These are phyloP conservation scores for Vigna hirtella DNA, from an alignment of 306 rosid genomes.

Conservation along the genomic window DNA sequence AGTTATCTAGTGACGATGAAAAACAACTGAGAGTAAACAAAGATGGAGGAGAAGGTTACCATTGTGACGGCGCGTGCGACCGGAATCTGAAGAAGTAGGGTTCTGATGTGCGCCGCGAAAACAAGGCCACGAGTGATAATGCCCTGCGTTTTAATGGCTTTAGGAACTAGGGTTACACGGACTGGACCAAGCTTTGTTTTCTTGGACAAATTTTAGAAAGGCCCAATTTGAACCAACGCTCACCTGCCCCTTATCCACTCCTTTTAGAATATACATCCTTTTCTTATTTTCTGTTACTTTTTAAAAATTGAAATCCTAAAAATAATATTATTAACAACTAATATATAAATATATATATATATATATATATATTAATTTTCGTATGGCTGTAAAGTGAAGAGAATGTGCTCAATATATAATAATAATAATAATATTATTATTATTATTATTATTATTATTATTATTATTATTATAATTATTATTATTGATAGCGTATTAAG, in stretches of 20 bases:
- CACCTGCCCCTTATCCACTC: neutral
- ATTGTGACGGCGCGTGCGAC: slow-evolving; percentile 42
- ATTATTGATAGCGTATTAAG: no score
- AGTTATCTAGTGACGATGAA: neutral
- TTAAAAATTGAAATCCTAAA: neutral
- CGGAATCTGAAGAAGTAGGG: slow-evolving; percentile 22
- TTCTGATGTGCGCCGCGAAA: slow-evolving; percentile 40
- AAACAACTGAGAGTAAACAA: neutral
- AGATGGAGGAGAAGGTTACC: slow-evolving; percentile 32
- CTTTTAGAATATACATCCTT: neutral
- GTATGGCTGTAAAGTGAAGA: no score
- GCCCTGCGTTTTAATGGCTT: slow-evolving; percentile 21
- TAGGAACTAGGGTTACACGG: slow-evolving; percentile 44
- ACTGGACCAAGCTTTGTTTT: slow-evolving; percentile 1
- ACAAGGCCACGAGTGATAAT: neutral
- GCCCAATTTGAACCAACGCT: neutral
- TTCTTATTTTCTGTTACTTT: neutral
- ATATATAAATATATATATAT: no score
- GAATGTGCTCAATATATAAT: no score
- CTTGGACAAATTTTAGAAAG: neutral
- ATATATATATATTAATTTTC: no score
- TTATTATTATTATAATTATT: no score
- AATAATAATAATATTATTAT: no score
- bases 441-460: no score
- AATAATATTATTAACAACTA: neutral